Evolutionary conservation across 768 basidiomycete genomes (phyloP).

Genomic region (Kwoniella bestiolae): DNA sequence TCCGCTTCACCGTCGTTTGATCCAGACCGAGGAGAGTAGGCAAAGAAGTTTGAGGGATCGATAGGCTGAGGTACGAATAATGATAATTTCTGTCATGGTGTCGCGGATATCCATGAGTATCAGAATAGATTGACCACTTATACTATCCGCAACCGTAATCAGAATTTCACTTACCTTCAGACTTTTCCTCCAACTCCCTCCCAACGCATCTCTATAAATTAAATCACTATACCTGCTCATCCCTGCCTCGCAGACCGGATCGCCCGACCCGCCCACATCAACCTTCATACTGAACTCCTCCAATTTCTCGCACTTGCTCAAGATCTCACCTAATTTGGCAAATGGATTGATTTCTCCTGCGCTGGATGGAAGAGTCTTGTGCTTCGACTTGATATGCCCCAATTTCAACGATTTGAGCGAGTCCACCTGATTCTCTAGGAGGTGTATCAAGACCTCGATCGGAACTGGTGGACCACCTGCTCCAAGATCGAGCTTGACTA

Average conservation of each 20-base stretch:
- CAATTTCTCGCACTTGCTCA: conserved; percentile 22
- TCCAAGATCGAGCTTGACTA: conserved; percentile 23
- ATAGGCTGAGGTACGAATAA: conserved; percentile 17
- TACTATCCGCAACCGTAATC: too few species aligned
- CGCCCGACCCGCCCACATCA: conserved; percentile 19
- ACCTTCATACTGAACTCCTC: conserved; percentile 28
- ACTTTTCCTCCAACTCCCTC: conserved; percentile 19
- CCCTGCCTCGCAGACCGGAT: conserved; percentile 23
- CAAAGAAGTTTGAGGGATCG: conserved; percentile 1
- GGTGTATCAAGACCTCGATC: conserved; percentile 15
- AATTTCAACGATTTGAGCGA: conserved; percentile 24
- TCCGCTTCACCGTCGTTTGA: not conserved
- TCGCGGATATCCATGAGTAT: too few species aligned
- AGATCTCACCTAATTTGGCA: conserved; percentile 8
- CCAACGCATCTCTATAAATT: conserved; percentile 25
- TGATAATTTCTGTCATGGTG: conserved; percentile 19
- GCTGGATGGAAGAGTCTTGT: not conserved
- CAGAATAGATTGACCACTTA: not conserved
- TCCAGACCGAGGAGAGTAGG: not conserved
- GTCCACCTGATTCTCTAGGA: conserved; percentile 26
- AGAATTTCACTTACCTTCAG: conserved; percentile 37
- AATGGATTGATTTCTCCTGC: not conserved
- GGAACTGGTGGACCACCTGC: conserved; percentile 41
- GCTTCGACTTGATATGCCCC: conserved; percentile 30
- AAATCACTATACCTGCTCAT: conserved; percentile 20